phyloP scores from a whole-genome alignment of 1,284 basidiomycete genomes.

The Moesziomyces aphidis region DNA sequence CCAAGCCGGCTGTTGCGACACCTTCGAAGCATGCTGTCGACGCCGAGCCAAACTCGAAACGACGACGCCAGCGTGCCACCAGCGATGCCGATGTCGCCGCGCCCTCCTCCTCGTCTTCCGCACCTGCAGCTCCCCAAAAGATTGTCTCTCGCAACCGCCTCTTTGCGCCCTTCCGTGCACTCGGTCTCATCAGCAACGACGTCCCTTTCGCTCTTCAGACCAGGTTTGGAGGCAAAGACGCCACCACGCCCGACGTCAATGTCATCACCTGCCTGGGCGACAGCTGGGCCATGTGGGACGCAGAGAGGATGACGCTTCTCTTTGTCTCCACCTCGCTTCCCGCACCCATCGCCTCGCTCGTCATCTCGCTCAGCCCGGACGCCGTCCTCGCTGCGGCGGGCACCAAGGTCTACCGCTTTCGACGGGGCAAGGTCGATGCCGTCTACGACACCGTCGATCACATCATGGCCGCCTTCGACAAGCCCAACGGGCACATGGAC shows the following conservation, averaged over 20 bases:
- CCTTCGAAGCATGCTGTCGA: constrained; percentile 3
- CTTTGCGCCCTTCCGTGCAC: constrained; percentile 93
- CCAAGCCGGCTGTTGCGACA: constrained; percentile 10
- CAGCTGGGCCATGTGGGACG: constrained; percentile 97
- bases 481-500: constrained; percentile 14
- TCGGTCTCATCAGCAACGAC: constrained; percentile 91
- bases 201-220: constrained; percentile 87
- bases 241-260: constrained; percentile 73
- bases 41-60: constrained; percentile 28
- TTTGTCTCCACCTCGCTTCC: constrained; percentile 91
- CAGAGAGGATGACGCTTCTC: constrained; percentile 87
- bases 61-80: constrained; percentile 14
- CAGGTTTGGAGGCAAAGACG: constrained; percentile 85
- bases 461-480: constrained; percentile 33
- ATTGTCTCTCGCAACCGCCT: constrained; percentile 69
- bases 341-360: constrained; percentile 79
- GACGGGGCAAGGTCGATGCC: constrained; percentile 85
- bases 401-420: constrained; percentile 78
- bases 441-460: constrained; percentile 45
- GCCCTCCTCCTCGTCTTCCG: constrained; percentile 3
- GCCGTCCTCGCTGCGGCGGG: constrained; percentile 86
- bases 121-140: constrained; percentile 13
- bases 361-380: constrained; percentile 79
- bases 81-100: constrained; percentile 1
- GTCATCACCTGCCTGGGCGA: constrained; percentile 88